Percentiles rank a stretch among this genome's conserved stretches.
phyloP scores from a whole-genome alignment of 2,329 filamentous ascomycete genomes.

The Cryphonectria naterciae region DNA sequence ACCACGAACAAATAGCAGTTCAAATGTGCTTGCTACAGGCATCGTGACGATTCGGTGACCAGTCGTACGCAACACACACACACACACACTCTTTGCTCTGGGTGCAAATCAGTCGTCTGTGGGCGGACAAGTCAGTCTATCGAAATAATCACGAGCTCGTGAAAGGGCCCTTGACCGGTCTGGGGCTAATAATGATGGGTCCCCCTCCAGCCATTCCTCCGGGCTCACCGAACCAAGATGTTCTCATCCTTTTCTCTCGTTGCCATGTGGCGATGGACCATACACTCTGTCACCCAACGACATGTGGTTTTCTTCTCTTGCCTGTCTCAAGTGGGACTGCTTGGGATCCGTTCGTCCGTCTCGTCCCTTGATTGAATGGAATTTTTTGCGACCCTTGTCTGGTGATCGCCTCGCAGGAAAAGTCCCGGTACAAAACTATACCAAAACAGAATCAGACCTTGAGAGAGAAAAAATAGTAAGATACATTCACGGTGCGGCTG shows the following conservation, averaged over 20 bases:
- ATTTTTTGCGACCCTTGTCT: not conserved
- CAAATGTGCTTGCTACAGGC: not conserved
- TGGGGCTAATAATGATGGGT: constrained; percentile 9
- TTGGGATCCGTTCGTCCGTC: not conserved
- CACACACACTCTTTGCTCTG: not conserved
- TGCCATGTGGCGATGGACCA: not conserved
- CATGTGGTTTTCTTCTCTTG: not conserved
- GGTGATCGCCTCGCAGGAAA: not conserved
- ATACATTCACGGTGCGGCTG: not conserved
- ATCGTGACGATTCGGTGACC: not conserved
- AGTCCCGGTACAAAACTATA: not conserved
- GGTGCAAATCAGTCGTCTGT: constrained; percentile 7
- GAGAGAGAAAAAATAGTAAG: no score
- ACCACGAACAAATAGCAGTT: not conserved
- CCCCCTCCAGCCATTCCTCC: constrained; percentile 6
- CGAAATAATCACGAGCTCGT: not conserved
- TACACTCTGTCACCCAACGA: not conserved
- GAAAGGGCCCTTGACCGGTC: constrained; percentile 9
- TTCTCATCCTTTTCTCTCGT: not conserved
- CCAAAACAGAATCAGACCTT: not conserved
- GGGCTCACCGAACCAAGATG: constrained; percentile 9
- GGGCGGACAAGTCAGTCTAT: not conserved
- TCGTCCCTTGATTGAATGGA: not conserved
- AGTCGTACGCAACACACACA: not conserved
- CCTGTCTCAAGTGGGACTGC: not conserved